Evolutionary conservation across 345 rosid genomes (phyloP).

Genomic region (Syzygium aromaticum): DNA sequence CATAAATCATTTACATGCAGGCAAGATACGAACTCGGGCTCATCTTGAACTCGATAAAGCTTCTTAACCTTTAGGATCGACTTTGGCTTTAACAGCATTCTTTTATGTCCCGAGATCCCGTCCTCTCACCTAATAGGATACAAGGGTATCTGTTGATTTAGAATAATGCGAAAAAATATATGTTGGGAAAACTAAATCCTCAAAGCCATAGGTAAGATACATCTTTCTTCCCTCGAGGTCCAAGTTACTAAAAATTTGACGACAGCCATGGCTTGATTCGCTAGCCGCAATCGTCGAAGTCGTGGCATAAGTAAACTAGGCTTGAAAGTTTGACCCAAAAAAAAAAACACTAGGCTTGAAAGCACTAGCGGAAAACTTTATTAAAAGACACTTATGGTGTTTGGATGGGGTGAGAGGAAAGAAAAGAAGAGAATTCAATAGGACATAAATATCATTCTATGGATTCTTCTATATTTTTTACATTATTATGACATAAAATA

Average conservation of each 20-base stretch:
- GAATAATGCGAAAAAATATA: neutral
- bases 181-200: neutral
- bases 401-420: no score
- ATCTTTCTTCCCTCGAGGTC: neutral
- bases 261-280: neutral
- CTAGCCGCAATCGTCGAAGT: no score
- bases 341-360: no score
- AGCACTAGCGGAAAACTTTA: no score
- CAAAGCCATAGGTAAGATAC: neutral
- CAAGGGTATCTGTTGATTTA: neutral
- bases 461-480: no score
- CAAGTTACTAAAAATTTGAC: rapidly evolving
- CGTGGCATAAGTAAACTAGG: no score
- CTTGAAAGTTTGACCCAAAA: no score
- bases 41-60: neutral
- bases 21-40: neutral
- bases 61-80: neutral
- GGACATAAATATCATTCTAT: no score
- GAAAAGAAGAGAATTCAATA: no score
- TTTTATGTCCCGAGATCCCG: neutral
- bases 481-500: no score
- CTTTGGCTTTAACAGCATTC: neutral
- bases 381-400: no score
- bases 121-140: rapidly evolving
- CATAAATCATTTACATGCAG: neutral